A percentile compares a stretch with the other conserved stretches of the same genome.
Evolutionary conservation across 352 stramenopile genomes (phyloP).

Genomic region (Globisporangium recalcitrans): DNA sequence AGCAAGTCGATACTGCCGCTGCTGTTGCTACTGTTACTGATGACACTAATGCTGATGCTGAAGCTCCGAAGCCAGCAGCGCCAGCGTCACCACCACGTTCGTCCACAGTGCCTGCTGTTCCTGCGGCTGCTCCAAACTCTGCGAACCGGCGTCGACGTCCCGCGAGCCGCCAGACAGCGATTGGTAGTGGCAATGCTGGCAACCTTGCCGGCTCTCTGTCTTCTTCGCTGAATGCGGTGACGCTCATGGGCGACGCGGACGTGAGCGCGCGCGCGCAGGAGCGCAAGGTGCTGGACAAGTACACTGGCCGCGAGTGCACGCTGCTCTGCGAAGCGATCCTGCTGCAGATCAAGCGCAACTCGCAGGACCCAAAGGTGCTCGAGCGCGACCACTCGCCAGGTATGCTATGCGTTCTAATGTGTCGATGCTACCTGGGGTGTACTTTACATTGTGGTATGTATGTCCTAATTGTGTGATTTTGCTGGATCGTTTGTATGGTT

Average conservation of each 20-base stretch:
- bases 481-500: neutral
- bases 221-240: neutral
- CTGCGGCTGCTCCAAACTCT: neutral
- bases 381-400: slow-evolving; percentile 38
- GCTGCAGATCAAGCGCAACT: slow-evolving; percentile 44
- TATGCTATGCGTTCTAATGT: neutral
- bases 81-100: neutral
- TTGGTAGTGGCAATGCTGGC: neutral
- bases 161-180: neutral
- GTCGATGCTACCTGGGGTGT: neutral
- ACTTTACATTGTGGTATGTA: neutral
- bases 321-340: slow-evolving; percentile 54
- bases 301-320: slow-evolving; percentile 44
- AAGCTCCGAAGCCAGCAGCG: neutral
- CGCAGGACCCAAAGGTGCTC: slow-evolving; percentile 33
- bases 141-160: slow-evolving; percentile 9
- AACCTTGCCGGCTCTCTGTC: neutral
- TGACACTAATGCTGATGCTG: neutral
- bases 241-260: slow-evolving; percentile 17
- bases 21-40: neutral
- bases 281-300: slow-evolving; percentile 35
- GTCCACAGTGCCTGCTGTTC: neutral
- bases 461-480: neutral
- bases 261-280: slow-evolving; percentile 16
- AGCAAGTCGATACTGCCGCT: neutral